These are phyloP conservation scores for Gloeostereum incarnatum DNA, from an alignment of 768 basidiomycete species.

Conservation along the genomic window DNA sequence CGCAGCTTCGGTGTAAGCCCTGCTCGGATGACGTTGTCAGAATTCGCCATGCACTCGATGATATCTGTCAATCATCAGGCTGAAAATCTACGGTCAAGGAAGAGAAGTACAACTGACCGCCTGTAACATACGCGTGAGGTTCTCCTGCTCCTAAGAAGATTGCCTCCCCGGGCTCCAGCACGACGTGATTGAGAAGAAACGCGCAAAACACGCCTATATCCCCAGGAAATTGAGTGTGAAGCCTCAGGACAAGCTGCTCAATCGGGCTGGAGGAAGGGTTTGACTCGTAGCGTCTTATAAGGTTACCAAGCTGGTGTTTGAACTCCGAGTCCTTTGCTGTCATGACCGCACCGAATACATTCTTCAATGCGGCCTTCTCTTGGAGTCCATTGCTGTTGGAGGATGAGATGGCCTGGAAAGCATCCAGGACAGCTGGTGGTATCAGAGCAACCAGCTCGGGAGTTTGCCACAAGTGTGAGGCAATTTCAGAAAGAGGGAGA, in stretches of 20 bases:
- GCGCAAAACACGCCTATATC: slow-evolving; percentile 93
- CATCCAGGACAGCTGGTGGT: slow-evolving; percentile 37
- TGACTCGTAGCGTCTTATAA: slow-evolving; percentile 56
- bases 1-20: slow-evolving; percentile 95
- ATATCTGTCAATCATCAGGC: slow-evolving; percentile 52
- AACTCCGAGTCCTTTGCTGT: slow-evolving; percentile 49
- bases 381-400: slow-evolving; percentile 30
- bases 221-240: slow-evolving; percentile 74
- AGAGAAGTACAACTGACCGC: slow-evolving; percentile 45
- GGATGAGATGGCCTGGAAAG: slow-evolving; percentile 43
- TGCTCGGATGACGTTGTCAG: slow-evolving; percentile 97
- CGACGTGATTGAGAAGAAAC: slow-evolving; percentile 82
- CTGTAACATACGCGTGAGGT: slow-evolving; percentile 93
- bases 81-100: slow-evolving; percentile 4
- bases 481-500: slow-evolving; percentile 69
- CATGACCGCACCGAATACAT: slow-evolving; percentile 81
- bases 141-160: slow-evolving; percentile 95
- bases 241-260: slow-evolving; percentile 50
- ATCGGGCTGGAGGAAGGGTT: slow-evolving; percentile 31
- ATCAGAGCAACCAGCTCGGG: slow-evolving; percentile 76
- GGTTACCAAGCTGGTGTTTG: slow-evolving; percentile 39
- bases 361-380: slow-evolving; percentile 57
- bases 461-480: slow-evolving; percentile 50
- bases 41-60: slow-evolving; percentile 98
- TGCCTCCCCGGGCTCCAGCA: slow-evolving; percentile 74